Base-by-base conservation (phyloP, 208 protist species). In the Herpetomonas tarakana region DNA sequence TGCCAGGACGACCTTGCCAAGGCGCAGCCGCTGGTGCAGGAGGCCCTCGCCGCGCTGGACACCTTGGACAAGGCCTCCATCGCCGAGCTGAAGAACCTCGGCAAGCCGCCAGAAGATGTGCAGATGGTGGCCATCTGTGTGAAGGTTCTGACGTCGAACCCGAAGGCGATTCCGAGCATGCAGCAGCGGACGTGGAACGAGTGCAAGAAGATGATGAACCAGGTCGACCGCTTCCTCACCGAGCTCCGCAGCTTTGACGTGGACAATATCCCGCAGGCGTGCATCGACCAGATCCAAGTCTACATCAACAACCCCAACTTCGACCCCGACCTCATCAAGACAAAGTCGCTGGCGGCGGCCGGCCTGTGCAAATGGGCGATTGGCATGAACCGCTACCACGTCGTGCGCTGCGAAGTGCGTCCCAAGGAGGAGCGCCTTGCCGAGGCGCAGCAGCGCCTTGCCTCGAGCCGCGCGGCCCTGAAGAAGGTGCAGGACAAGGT, bases 61-160 rank as follows among this genome's bases (percentile, higher is more conserved):
- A 98, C 93, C 18, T 81, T 99, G n/a, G 96, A 99, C 74, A 98
- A 98, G 68, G 93, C 91, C 7, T 95, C 96, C 49, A 92, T 99
- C 30, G 86, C 91, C 12, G 97, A 98, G 83, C 81, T 99, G 38
- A 98, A 98, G 76, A 97, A 98, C 53, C 88, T 99, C 24, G 88
- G 88, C 44, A 97, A 96, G 66, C 98, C 98, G 35, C 94, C 97
- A 44, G 81, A 88, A 1, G 91, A 97, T 65, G 96, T 99, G 35
- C 88, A 93, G 54, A 96, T 97, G 81, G 96, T 99, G 11, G 94
- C 96, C 24, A 94, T 94, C 52, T 98, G 97, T 51, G 96, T 99
- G 25, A 80, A 96, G 45, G 88, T 98, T 45, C 81, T 99, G 14
- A 92, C 97, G 21, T 85, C 93, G n/a, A 92, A 94, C 71, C 88